Evolutionary conservation across 345 rosid species (phyloP), one percentile per base, ranked within the genome.

Genomic region (Aquilaria malaccensis): DNA sequence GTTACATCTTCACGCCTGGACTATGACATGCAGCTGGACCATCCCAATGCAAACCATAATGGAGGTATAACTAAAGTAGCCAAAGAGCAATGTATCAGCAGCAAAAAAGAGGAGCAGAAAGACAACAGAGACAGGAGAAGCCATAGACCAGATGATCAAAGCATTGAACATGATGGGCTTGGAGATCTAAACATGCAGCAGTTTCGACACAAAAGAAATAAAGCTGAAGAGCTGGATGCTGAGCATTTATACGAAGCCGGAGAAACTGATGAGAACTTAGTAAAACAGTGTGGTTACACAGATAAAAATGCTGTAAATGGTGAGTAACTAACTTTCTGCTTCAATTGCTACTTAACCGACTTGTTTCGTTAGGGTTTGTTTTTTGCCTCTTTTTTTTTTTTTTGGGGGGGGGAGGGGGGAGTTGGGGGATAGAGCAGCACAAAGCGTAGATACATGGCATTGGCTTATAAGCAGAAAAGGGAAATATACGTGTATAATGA

Each of bases 101-200:
- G 78, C 69, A 96, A 84, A 67, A 85, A 84, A 60, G 91, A 77
- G 69, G 96, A 87, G 46, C 79, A 80, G 68, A 87, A 78, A 71
- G 97, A 87, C 60, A 95, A 84, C 29, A 76, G 76, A 73, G 95
- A 81, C 65, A 72, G 79, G 81, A 83, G 79, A 77, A 88, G 78
- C 52, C 70, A 64, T 31, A 83, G 82, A 31, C 70, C 60, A 47
- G 90, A 76, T 72, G 88, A 69, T 61, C 73, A 79, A 74, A 85
- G 74, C 64, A 75, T 77, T 72, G 87, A 84, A 55, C 79, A 78
- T 59, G 87, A 85, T 73, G 80, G 79, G 67, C 77, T 55, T 75
- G 76, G 83, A 62, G 86, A 85, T 62, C 75, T 76, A 71, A 78
- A 59, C 82, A 70, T 77, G 78, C 92, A 83, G 61, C 80, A 70